phyloP scores from a whole-genome alignment of 495 filamentous ascomycete genomes.

The Tuber brumale region DNA sequence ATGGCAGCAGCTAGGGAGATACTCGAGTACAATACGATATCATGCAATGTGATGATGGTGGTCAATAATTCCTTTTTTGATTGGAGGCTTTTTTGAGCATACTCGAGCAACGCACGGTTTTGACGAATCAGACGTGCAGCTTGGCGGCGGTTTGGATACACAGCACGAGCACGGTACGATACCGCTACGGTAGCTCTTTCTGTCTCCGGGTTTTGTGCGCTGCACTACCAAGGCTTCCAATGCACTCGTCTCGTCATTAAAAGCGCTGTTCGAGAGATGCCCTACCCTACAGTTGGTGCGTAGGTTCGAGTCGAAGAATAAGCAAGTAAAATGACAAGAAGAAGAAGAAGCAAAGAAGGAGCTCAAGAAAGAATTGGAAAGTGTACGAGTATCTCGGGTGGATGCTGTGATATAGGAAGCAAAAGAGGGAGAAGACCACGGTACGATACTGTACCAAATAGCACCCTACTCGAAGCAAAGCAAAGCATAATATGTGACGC shows the following conservation, averaged over 20 bases:
- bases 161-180: not conserved
- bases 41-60: not conserved
- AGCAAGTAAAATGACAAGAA: not conserved
- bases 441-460: not conserved
- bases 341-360: not conserved
- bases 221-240: not conserved
- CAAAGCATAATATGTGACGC: not conserved
- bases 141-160: not conserved
- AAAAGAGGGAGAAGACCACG: not conserved
- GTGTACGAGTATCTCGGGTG: not conserved
- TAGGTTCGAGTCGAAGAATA: not conserved
- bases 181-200: not conserved
- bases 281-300: not conserved
- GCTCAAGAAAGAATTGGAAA: not conserved
- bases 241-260: constrained; percentile 1
- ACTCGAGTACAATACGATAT: too few species aligned
- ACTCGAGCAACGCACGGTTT: not conserved
- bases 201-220: not conserved
- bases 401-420: not conserved
- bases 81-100: not conserved
- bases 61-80: not conserved
- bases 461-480: not conserved
- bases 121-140: not conserved
- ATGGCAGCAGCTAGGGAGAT: constrained; percentile 1
- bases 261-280: not conserved